Evolutionary conservation across 2,329 filamentous ascomycete species (phyloP).

Genomic region (Fusarium sp.): DNA sequence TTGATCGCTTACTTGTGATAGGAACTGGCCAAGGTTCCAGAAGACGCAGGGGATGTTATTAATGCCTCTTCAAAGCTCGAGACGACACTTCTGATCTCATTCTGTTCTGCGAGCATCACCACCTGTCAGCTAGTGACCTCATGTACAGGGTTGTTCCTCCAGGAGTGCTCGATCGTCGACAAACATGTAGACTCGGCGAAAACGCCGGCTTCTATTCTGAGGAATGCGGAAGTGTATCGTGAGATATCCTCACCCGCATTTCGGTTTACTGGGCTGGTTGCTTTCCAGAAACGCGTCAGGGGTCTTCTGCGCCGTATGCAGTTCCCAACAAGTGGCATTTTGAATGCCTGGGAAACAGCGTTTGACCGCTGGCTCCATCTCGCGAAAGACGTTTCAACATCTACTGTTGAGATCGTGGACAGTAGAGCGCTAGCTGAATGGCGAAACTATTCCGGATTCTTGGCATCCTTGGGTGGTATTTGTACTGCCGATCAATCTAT

Average conservation of each 20-base stretch:
- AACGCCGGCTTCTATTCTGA: slow-evolving; percentile 63
- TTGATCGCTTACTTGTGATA: slow-evolving; percentile 46
- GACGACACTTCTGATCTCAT: slow-evolving; percentile 69
- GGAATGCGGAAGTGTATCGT: slow-evolving; percentile 69
- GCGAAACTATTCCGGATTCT: slow-evolving; percentile 76
- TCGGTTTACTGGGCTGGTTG: slow-evolving; percentile 74
- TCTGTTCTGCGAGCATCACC: slow-evolving; percentile 74
- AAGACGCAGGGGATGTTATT: slow-evolving; percentile 66
- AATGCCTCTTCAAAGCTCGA: slow-evolving; percentile 67
- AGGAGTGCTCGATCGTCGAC: slow-evolving; percentile 68
- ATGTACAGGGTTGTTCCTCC: slow-evolving; percentile 70
- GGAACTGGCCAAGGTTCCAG: slow-evolving; percentile 65
- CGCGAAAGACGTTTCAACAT: slow-evolving; percentile 71
- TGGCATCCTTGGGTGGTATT: slow-evolving; percentile 73
- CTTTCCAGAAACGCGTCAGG: slow-evolving; percentile 74
- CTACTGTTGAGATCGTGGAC: slow-evolving; percentile 61
- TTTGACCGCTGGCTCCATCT: slow-evolving; percentile 74
- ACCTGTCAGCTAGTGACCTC: slow-evolving; percentile 72
- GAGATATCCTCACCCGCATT: slow-evolving; percentile 73
- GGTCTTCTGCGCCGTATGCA: slow-evolving; percentile 69
- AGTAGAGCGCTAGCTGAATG: slow-evolving; percentile 70
- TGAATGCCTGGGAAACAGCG: slow-evolving; percentile 73
- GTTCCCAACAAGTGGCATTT: slow-evolving; percentile 72
- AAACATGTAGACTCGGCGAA: slow-evolving; percentile 62
- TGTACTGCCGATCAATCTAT: slow-evolving; percentile 70